These are phyloP conservation scores for Erythrophleum ivorense DNA, from an alignment of 331 rosid genomes.

Conservation along the genomic window DNA sequence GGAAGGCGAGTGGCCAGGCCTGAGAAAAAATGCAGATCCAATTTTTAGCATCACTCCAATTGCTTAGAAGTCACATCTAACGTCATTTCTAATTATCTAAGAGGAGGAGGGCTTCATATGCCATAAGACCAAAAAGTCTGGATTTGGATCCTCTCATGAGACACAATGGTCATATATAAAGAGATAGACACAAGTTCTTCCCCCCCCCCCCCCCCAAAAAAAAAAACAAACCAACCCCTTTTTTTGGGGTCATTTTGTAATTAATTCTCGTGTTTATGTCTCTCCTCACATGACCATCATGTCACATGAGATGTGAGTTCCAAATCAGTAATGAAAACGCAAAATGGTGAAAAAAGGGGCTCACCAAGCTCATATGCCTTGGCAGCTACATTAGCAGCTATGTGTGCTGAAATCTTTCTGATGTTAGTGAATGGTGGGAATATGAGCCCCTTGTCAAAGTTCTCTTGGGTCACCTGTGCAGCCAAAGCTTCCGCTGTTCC, in stretches of 20 bases:
- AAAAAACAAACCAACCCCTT: too few species aligned
- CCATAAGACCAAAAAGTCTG: neutral
- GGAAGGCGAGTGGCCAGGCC: conserved; percentile 94
- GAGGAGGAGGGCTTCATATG: neutral
- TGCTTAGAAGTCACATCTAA: too few species aligned
- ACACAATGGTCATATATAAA: too few species aligned
- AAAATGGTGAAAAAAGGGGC: conserved; percentile 24
- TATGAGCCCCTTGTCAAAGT: conserved; percentile 79
- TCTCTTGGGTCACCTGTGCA: conserved; percentile 66
- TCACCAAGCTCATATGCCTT: conserved; percentile 91
- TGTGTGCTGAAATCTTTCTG: conserved; percentile 88
- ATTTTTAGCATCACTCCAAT: conserved; percentile 1
- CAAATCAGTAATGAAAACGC: conserved; percentile 12
- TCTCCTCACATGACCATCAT: too few species aligned
- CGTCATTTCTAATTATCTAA: neutral
- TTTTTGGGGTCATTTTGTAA: too few species aligned
- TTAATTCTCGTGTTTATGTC: too few species aligned
- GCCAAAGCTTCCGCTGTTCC: conserved; percentile 95
- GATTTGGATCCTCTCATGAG: too few species aligned
- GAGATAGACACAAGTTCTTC: too few species aligned
- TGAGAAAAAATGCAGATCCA: conserved; percentile 37
- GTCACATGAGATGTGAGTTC: neutral
- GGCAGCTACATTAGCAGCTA: conserved; percentile 90
- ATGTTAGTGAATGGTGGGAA: conserved; percentile 87
- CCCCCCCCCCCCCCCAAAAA: too few species aligned